Evolutionary conservation across 1,284 basidiomycete genomes (phyloP).

Genomic region (Phlebopus sp.): DNA sequence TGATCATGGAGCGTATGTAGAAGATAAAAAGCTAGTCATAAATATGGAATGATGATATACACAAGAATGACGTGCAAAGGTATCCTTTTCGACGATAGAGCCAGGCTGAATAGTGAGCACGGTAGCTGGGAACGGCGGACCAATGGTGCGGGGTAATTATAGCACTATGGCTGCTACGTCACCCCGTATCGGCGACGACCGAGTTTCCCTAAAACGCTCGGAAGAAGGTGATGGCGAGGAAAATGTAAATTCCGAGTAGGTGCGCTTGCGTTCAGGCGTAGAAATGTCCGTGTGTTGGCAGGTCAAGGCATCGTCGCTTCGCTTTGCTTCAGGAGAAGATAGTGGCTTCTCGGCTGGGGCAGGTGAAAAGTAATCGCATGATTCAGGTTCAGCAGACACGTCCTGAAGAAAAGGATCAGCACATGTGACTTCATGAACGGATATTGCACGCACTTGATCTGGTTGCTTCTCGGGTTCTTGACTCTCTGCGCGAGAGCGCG

Average conservation of each 20-base stretch:
- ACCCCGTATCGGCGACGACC: constrained; percentile 16
- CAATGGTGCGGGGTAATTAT: constrained; percentile 16
- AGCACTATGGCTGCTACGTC: constrained; percentile 4
- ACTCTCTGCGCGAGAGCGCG: constrained; percentile 29
- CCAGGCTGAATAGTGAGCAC: neutral
- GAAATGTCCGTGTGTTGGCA: constrained; percentile 43
- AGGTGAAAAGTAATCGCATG: constrained; percentile 53
- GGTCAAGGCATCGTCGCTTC: constrained; percentile 23
- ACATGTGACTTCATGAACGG: constrained; percentile 3
- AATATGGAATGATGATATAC: constrained; percentile 32
- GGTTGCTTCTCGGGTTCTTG: constrained; percentile 33
- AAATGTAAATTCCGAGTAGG: constrained; percentile 75
- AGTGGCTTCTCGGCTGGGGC: constrained; percentile 20
- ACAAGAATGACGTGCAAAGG: constrained; percentile 30
- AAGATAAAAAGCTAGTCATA: constrained; percentile 31
- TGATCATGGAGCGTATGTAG: constrained; percentile 21
- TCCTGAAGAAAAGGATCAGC: constrained; percentile 37
- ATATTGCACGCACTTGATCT: constrained; percentile 21
- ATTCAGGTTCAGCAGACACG: constrained; percentile 47
- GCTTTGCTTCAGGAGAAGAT: constrained; percentile 8
- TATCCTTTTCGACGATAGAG: constrained; percentile 25
- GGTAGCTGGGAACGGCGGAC: neutral
- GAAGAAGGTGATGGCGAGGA: constrained; percentile 62
- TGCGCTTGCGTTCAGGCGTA: constrained; percentile 67
- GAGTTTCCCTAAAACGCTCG: constrained; percentile 44